phyloP scores from a whole-genome alignment of 2,329 filamentous ascomycete species.

The Dothiorella sarmentorum region DNA sequence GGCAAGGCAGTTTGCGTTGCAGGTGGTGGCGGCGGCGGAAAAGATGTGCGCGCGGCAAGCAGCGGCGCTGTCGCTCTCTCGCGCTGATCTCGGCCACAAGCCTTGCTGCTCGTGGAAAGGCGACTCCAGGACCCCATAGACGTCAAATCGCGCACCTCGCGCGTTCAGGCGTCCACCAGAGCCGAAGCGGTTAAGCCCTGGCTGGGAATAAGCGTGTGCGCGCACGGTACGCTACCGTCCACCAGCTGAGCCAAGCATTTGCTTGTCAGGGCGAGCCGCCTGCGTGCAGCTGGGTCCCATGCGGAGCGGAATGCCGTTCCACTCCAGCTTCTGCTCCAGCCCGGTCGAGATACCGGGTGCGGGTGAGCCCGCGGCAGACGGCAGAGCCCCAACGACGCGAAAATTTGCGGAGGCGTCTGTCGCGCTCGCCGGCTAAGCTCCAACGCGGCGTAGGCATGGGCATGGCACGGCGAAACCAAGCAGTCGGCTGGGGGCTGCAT shows the following conservation, averaged over 20 bases:
- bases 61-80: conserved; percentile 14
- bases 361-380: conserved; percentile 7
- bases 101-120: not conserved
- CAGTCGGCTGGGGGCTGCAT: conserved; percentile 10
- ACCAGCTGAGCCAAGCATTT: conserved; percentile 5
- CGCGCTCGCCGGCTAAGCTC: conserved; percentile 9
- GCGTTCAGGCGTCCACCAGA: conserved; percentile 15
- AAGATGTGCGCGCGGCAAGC: conserved; percentile 8
- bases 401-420: not conserved
- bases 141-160: conserved; percentile 13
- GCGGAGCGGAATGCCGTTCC: too few relatives aligned
- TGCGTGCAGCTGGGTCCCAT: not conserved
- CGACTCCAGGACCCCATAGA: conserved; percentile 13
- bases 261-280: conserved; percentile 10
- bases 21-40: conserved; percentile 11
- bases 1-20: not conserved
- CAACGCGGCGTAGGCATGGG: conserved; percentile 6
- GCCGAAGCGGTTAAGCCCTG: not conserved
- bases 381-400: not conserved
- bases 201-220: conserved; percentile 8
- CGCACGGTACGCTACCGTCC: conserved; percentile 8
- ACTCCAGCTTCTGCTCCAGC: too few relatives aligned
- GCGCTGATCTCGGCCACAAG: conserved; percentile 11
- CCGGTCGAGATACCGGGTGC: not conserved
- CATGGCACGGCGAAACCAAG: conserved; percentile 13